phyloP scores from a whole-genome alignment of 805 yeast genomes.

The Schizosaccharomyces octosporus region DNA sequence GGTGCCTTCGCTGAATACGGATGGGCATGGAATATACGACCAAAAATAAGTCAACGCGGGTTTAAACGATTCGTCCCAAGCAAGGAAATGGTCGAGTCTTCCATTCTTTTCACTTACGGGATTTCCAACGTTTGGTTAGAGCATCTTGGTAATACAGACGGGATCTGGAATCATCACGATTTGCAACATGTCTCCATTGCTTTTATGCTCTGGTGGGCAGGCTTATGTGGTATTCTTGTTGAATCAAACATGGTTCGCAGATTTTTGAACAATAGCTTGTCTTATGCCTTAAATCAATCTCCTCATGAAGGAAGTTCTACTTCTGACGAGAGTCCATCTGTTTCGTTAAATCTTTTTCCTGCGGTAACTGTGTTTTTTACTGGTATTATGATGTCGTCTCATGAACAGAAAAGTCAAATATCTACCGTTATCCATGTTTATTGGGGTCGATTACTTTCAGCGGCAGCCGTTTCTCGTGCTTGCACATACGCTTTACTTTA shows the following conservation, averaged over 20 bases:
- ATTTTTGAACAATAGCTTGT: conserved; percentile 7
- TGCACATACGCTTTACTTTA: conserved; percentile 34
- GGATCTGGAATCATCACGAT: conserved; percentile 73
- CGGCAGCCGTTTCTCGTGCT: conserved; percentile 57
- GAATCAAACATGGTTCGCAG: conserved; percentile 25
- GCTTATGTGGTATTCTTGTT: conserved; percentile 65
- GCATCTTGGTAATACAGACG: conserved; percentile 56
- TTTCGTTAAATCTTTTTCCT: conserved; percentile 82
- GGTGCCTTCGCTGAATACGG: conserved; percentile 59
- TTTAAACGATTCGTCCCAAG: neutral
- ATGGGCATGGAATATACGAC: conserved; percentile 63
- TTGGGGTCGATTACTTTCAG: conserved; percentile 76
- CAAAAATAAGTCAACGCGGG: conserved; percentile 6
- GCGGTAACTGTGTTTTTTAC: conserved; percentile 87
- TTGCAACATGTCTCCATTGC: conserved; percentile 80
- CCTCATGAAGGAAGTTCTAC: neutral
- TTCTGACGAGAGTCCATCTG: neutral
- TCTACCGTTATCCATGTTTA: conserved; percentile 67
- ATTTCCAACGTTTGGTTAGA: conserved; percentile 73
- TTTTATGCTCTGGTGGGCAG: conserved; percentile 74
- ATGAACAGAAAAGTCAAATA: conserved; percentile 55
- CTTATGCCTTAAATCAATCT: conserved; percentile 2
- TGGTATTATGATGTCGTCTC: conserved; percentile 85
- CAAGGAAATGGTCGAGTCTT: conserved; percentile 50
- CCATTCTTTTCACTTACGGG: conserved; percentile 69